Evolutionary conservation across 768 basidiomycete genomes (phyloP), one percentile per base, ranked within the genome.

Genomic region (Basidioascus undulatus): DNA sequence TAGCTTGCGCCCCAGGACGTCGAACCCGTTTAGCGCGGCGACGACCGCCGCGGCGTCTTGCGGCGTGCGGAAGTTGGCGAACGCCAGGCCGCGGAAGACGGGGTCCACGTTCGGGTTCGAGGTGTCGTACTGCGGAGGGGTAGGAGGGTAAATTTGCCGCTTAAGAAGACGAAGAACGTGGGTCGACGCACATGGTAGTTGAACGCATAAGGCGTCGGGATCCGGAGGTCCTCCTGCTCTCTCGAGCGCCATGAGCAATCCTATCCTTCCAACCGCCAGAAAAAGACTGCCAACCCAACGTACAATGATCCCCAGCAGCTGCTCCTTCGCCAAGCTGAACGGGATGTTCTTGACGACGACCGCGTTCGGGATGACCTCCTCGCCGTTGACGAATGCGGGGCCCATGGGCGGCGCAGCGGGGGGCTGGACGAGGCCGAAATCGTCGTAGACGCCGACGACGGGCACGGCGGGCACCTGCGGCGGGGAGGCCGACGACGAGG

Each of bases 261-360:
- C n/a, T n/a, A n/a, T n/a, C 37, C 20, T n/a, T 35, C 15, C 13
- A 20, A 19, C n/a, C 16, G 27, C 15, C 9, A 6, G 18, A 33
- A 42, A 39, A 33, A 36, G 28, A 10, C 26, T 21, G 30, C 16
- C 16, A 20, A 19, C 43, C 16, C 15, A 18, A 70, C 82, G 48
- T 43, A 89, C 87, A 57, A 98, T 96, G 58, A 94, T 84, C 63
- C 79, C 76, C 54, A 96, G 73, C 51, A 98, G 71, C 33, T 82
- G 82, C 63, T 96, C 89, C 55, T 82, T 76, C 63, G 86, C 82
- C 50, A 94, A 84, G 53, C 86, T 86, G 68, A 98, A 98, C 50
- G 89, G 89, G 64, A 98, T 98, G 66, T 94, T 94, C 72, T 98
- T 98, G 61, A 98, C 94, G 56, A 98, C 92, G 55, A 98, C 94